Base-by-base conservation (phyloP, 2,329 filamentous ascomycete genomes). In the Neophaeococcomyces mojaviensis region DNA sequence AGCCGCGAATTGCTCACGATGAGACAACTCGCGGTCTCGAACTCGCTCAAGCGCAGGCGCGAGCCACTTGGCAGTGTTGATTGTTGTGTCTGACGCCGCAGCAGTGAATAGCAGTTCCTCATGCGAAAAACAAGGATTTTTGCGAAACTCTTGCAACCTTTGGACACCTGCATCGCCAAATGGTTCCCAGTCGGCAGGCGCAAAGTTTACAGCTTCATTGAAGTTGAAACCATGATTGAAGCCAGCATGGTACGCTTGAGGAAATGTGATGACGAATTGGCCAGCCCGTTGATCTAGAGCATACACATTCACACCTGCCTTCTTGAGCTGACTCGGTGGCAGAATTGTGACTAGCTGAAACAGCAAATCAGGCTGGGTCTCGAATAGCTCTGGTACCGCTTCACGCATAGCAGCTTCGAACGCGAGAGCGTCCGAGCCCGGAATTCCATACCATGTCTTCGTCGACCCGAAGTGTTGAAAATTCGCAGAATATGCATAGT, bases 181-280 rank as follows among this genome's bases (percentile, higher is more conserved):
- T 0, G 88, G 88, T 59, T 98, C 92, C 92, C 92, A 98, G 58
- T 98, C 92, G 22, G 73, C 76, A 0, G 92, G 92, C 0, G 92
- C 92, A 67, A 98, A 98, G 62, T 98, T 98, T 56, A 98, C 92
- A 4, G 92, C 92, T 64, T 98, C 92, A 57, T 98, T 98, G 66
- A 96, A 94, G 62, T 98, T 98, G 71, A 98, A 98, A 0, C 86
- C 92, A 58, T 98, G 92, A 59, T 98, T 98, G 69, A 98, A 98
- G 0, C 92, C 92, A 4, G 92, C 90, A 62, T 98, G 92, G 58
- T 97, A 98, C 0, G 92, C 92, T 62, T 95, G 86, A 0, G 92
- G 92, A 58, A 96, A 98, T 0, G 92, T 98, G 53, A 98, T 82
- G 52, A 98, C 89, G 54, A 98, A 87, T 61, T 98, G 88, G 4